Base-by-base conservation (phyloP, 2,329 filamentous ascomycete species). In the Sordariomycetes sp. region DNA sequence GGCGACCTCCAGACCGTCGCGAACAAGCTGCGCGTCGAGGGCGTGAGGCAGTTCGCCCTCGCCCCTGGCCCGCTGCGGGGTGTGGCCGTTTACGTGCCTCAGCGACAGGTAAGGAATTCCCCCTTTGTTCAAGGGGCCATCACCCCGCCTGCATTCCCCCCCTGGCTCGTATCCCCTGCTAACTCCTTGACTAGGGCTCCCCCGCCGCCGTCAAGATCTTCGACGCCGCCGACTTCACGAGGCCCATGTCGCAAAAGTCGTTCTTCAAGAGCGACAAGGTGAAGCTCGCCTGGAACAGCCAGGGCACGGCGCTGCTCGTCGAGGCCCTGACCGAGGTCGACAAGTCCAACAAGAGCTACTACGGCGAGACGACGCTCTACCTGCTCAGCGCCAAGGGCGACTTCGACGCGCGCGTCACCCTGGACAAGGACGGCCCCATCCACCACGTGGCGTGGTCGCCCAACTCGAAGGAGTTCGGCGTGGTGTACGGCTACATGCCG, bases 211-310 rank as follows among this genome's bases (percentile, higher is more conserved):
- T 97, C 71, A 96, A 95, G 75, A 89, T 97, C 61, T 99, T 88
- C 77, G 90, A 93, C 64, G 89, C 97, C 40, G 93, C 94, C 50
- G 81, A 94, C 65, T 97, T 97, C 74, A 81, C 75, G 62, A 78
- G 77, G 57, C 86, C 92, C 4, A 86, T 96, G 55, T 97, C 93
- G 46, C 93, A 97, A 71, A 99, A 99, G 85, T 97, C 88, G 1
- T 99, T 99, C 71, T 99, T 91, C 84, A 99, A 99, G 78, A 92
- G 92, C 62, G 94, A 99, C 79, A 97, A 97, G 78, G 93, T 99
- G 54, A 91, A 97, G 74, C 78, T 99, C 69, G 97, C 97, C 78
- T 99, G 94, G 94, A 99, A 99, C 74, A 83, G 87, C 64, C 79
- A 90, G 61, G 94, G 94, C 57, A 96, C 92, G 43, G 93, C 87